phyloP scores from a whole-genome alignment of 352 stramenopile genomes.

The Pythium aristosporum region DNA sequence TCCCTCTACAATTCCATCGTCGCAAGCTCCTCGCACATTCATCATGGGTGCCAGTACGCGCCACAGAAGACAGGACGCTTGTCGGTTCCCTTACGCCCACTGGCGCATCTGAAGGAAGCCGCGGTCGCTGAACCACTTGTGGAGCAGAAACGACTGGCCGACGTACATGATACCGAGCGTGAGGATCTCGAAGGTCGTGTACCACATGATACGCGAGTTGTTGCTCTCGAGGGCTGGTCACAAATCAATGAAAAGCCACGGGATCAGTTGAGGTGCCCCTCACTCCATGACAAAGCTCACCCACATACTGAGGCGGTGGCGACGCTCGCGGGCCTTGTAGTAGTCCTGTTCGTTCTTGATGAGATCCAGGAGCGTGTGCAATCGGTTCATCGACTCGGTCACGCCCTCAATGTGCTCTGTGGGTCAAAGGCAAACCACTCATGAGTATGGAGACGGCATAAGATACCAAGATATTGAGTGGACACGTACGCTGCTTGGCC shows the following conservation, averaged over 20 bases:
- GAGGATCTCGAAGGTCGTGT: constrained; percentile 68
- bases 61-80: not conserved
- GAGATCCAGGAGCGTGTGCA: constrained; percentile 62
- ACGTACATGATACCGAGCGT: constrained; percentile 72
- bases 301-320: constrained; percentile 69
- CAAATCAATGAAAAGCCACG: not conserved
- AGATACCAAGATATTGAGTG: not conserved
- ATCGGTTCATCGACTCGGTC: constrained; percentile 54
- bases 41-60: not conserved
- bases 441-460: too few relatives aligned
- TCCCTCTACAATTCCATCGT: not conserved
- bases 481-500: constrained; percentile 54
- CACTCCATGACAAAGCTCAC: not conserved
- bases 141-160: constrained; percentile 69
- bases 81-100: constrained; percentile 42
- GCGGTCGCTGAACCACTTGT: constrained; percentile 86
- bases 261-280: not conserved
- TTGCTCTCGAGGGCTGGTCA: constrained; percentile 69
- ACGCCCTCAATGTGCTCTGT: constrained; percentile 72
- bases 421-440: not conserved
- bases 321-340: constrained; percentile 64
- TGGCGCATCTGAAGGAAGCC: constrained; percentile 68
- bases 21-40: not conserved
- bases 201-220: constrained; percentile 76
- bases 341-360: constrained; percentile 83